Evolutionary conservation across 2,329 filamentous ascomycete genomes (phyloP), one percentile per base, ranked within the genome.

Genomic region (Xylaria sp.): DNA sequence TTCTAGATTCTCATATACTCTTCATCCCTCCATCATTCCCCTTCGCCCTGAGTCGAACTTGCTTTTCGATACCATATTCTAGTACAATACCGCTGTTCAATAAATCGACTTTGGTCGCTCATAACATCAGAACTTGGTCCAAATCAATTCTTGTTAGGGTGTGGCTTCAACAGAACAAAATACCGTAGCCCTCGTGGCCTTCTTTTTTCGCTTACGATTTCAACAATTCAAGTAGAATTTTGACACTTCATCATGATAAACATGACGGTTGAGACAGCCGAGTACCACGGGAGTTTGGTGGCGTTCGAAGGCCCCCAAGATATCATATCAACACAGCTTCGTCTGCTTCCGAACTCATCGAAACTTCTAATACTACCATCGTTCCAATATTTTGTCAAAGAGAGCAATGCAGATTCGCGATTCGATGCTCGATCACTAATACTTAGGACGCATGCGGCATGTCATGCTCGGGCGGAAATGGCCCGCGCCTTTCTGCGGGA

Each of bases 281-380:
- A 75, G 33, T 77, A 79, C 58, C 73, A 81, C 65, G 88, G 88
- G 56, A 86, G 83, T 75, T 78, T 91, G 62, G 82, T 91, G 62
- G 87, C 88, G 70, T 84, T 91, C 65, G 89, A 91, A 75, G 89
- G 89, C 6, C 82, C 86, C 39, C 74, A 79, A 28, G 85, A 89
- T 55, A 80, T 82, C 36, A 82, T 91, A 36, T 84, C 86, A 28
- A 89, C 87, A 3, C 89, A 91, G 73, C 79, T 91, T 48, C 85
- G 85, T 56, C 82, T 91, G 2, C 83, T 91, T 12, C 89, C 89
- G 9, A 83, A 82, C 3, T 90, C 88, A 1, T 79, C 85, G 0
- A 86, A 89, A 66, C 85, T 91, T 46, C 77, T 90, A 28, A 82
- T 90, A 43, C 79, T 91, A 1, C 88, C 89, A 0, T 78, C 79